Conservation (phyloP, 2,329 filamentous ascomycete genomes). For the Ampelomyces quisqualis region DNA sequence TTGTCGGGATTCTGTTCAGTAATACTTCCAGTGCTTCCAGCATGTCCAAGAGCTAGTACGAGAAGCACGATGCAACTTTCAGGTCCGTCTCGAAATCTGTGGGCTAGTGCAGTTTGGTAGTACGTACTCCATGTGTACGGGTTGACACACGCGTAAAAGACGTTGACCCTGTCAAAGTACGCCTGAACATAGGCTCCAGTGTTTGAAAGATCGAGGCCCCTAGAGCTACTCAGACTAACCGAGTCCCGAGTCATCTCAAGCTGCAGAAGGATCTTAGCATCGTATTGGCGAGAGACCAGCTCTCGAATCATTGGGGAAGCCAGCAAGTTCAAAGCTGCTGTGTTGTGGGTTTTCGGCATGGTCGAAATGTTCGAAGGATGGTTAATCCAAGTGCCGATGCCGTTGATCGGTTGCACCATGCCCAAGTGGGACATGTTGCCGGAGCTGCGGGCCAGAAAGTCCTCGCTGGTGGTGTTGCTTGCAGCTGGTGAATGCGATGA, state of each 20-base stretch:
- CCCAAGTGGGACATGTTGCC: conserved; percentile 40
- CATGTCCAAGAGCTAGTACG: conserved; percentile 74
- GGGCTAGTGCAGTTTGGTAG: conserved; percentile 72
- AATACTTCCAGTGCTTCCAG: conserved; percentile 73
- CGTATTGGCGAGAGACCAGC: conserved; percentile 73
- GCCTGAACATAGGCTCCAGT: conserved; percentile 73
- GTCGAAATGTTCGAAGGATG: conserved; percentile 70
- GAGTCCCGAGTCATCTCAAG: conserved; percentile 78
- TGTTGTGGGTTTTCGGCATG: conserved; percentile 83
- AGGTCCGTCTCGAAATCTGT: conserved; percentile 73
- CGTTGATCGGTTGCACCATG: conserved; percentile 49
- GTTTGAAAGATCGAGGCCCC: conserved; percentile 72
- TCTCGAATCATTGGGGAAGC: conserved; percentile 81
- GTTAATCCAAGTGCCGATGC: conserved; percentile 70
- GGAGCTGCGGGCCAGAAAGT: conserved; percentile 43
- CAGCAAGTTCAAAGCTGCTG: conserved; percentile 73
- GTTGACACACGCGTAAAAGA: conserved; percentile 85
- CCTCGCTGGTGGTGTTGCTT: conserved; percentile 50
- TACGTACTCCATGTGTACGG: conserved; percentile 77
- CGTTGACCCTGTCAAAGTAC: conserved; percentile 78
- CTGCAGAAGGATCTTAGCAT: conserved; percentile 78
- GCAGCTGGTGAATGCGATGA: conserved; percentile 56
- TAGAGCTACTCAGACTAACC: conserved; percentile 59
- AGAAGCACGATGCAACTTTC: conserved; percentile 81
- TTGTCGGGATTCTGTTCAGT: conserved; percentile 67